Conservation (phyloP, 2,329 filamentous ascomycete species). For the Scorias spongiosa region DNA sequence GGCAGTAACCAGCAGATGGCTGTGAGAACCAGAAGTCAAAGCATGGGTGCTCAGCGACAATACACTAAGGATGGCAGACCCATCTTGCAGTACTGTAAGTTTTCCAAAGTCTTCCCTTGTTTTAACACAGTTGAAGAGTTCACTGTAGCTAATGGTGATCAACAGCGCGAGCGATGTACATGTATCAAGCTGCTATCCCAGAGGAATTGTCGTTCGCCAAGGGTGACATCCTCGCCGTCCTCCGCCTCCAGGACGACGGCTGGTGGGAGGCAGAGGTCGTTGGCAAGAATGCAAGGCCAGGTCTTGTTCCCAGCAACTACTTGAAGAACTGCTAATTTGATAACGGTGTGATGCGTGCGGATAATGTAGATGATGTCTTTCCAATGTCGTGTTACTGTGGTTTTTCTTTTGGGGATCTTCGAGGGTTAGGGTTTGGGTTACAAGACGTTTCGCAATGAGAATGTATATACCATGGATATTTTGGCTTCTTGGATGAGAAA, state of each 20-base stretch:
- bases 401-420: too few relatives aligned
- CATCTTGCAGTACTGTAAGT: slow-evolving; percentile 88
- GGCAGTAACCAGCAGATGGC: slow-evolving; percentile 22
- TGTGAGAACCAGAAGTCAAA: slow-evolving; percentile 54
- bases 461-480: too few relatives aligned
- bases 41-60: slow-evolving; percentile 70
- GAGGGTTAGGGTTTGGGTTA: not conserved
- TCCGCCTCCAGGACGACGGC: slow-evolving; percentile 87
- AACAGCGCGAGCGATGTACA: slow-evolving; percentile 79
- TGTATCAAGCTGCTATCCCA: slow-evolving; percentile 86
- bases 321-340: slow-evolving; percentile 37
- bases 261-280: slow-evolving; percentile 99
- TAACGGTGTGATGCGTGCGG: too few relatives aligned
- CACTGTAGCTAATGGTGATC: not conserved
- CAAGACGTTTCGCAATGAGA: too few relatives aligned
- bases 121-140: not conserved
- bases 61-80: slow-evolving; percentile 74
- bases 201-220: slow-evolving; percentile 89
- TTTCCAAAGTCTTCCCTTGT: not conserved
- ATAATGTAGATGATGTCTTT: too few relatives aligned
- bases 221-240: slow-evolving; percentile 76
- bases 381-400: too few relatives aligned
- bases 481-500: too few relatives aligned
- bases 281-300: slow-evolving; percentile 39
- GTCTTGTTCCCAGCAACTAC: slow-evolving; percentile 53